Evolutionary conservation across 2,329 filamentous ascomycete genomes (phyloP).

Genomic region (Dendryphion nanum): DNA sequence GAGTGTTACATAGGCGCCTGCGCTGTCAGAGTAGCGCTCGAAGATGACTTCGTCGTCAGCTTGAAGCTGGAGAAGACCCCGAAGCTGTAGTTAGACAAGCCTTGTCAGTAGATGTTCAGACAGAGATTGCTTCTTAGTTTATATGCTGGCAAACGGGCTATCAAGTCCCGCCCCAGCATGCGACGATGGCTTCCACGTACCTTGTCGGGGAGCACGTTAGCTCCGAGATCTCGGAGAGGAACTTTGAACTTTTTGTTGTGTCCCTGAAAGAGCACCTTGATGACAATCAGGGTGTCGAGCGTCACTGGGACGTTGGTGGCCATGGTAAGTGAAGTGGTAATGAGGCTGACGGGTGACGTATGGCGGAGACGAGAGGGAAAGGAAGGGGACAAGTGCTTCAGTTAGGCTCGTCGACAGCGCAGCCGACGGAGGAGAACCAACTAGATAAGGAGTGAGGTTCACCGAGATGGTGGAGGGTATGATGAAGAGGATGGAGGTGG

Average conservation of each 20-base stretch:
- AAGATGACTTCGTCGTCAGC: conserved; percentile 64
- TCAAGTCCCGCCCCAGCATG: too few relatives aligned
- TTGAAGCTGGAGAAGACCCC: conserved; percentile 64
- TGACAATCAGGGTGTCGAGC: conserved; percentile 72
- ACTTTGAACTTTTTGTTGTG: conserved; percentile 82
- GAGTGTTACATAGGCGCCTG: conserved; percentile 74
- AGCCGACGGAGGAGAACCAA: neutral
- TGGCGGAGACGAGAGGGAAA: too few relatives aligned
- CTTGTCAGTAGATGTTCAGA: conserved; percentile 14
- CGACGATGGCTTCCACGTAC: conserved; percentile 50
- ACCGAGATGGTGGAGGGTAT: conserved; percentile 6
- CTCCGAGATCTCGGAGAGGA: conserved; percentile 78
- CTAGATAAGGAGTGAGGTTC: neutral
- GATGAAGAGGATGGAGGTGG: conserved; percentile 4
- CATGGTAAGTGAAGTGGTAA: conserved; percentile 25
- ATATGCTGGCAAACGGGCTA: too few relatives aligned
- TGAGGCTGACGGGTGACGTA: conserved; percentile 26
- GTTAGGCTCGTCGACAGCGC: neutral
- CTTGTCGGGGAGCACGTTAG: conserved; percentile 73
- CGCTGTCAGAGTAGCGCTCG: conserved; percentile 95
- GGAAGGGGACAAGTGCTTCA: too few relatives aligned
- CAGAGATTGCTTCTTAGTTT: neutral
- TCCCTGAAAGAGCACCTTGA: conserved; percentile 81
- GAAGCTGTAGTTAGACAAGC: conserved; percentile 46
- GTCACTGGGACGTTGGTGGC: conserved; percentile 49